Evolutionary conservation across 805 yeast genomes (phyloP).

Genomic region (Monosporozyma solicola): DNA sequence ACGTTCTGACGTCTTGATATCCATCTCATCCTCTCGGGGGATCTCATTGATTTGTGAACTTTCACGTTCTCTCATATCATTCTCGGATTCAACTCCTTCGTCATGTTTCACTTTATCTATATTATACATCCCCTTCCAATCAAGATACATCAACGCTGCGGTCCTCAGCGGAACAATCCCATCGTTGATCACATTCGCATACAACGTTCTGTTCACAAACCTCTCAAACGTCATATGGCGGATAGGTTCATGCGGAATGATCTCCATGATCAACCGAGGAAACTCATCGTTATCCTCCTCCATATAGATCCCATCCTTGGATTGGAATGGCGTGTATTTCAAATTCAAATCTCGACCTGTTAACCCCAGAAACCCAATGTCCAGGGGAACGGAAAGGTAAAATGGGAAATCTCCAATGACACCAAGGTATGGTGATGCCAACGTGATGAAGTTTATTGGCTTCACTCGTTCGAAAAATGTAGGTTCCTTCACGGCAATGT

Average conservation of each 20-base stretch:
- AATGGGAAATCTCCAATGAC: conserved; percentile 81
- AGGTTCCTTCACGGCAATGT: conserved; percentile 53
- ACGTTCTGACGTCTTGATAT: conserved; percentile 22
- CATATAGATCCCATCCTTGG: conserved; percentile 20
- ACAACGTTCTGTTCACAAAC: conserved; percentile 66
- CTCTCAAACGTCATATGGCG: conserved; percentile 44
- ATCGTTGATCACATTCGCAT: conserved; percentile 86
- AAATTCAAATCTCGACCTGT: conserved; percentile 89
- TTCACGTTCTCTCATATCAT: conserved; percentile 1
- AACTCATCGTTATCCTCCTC: conserved; percentile 7
- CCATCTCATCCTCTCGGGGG: conserved; percentile 19
- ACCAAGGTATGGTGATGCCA: conserved; percentile 88
- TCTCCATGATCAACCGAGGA: conserved; percentile 52
- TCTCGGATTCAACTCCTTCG: conserved; percentile 1
- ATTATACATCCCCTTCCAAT: conserved; percentile 64
- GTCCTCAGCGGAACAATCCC: conserved; percentile 95
- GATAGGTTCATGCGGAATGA: conserved; percentile 63
- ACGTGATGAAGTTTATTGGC: conserved; percentile 70
- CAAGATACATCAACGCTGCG: conserved; percentile 73
- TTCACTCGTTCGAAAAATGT: conserved; percentile 52
- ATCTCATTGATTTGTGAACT: conserved; percentile 11
- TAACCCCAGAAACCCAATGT: conserved; percentile 82
- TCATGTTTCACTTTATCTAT: conserved; percentile 33
- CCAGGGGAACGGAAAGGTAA: conserved; percentile 73
- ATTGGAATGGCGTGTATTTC: conserved; percentile 31